Base-by-base conservation (phyloP, 2,329 filamentous ascomycete species). In the Stagonosporopsis rhizophila region DNA sequence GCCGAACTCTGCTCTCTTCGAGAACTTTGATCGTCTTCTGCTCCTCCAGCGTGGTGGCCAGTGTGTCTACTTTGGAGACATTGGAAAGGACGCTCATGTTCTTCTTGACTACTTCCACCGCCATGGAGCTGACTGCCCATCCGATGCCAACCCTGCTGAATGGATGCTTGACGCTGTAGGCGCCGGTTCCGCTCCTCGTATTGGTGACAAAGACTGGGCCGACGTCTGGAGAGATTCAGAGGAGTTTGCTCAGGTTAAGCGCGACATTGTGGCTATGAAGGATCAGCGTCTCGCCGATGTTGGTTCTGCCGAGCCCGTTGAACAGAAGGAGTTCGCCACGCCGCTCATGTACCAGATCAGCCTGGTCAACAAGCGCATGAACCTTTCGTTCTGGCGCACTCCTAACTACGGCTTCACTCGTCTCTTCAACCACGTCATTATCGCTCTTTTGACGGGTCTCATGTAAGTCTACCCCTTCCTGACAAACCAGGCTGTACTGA, bases 391-490 rank as follows among this genome's bases (percentile, higher is more conserved):
- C 80, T 96, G 91, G 91, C 84, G 92, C 38, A 90, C 89, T 2
- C 90, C 90, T 32, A 92, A 96, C 78, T 96, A 96, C 73, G 87
- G 92, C 48, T 95, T 96, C 75, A 96, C 92, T 0, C 86, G 92
- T 17, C 80, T 96, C 17, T 96, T 94, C 81, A 93, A 90, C 71
- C 92, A 96, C 73, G 80, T 94, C 57, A 85, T 87, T 58, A 90
- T 96, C 62, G 88, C 90, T 1, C 70, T 96, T 14, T 79, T 96
- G 52, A 91, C 89, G 0, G 92, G 92, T 65, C 82, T 96, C 12
- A 89, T 89, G 30, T 96, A 32, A 32, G 30, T n/a, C 30, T n/a
- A 15, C 1, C 14, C 30, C 30, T 32, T n/a, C 14, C 6, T 28
- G 15, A 4, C 14, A 32, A 14, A 32, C 30, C 30, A n/a, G 15